Conservation (phyloP, 2,329 filamentous ascomycete species). For the Cladophialophora immunda region DNA sequence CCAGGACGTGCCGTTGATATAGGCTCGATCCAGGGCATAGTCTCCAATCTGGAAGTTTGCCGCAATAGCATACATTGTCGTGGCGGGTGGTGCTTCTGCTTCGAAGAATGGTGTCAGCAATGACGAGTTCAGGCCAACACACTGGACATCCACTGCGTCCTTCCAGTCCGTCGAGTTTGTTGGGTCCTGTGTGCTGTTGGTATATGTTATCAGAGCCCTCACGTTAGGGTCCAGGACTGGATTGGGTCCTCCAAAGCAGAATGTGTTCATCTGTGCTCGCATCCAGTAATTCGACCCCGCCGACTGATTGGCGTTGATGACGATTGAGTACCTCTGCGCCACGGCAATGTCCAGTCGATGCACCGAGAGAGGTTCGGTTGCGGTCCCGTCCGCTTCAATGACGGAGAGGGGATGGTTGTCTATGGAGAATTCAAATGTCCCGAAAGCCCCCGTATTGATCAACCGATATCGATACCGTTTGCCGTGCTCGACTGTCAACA, state of each 20-base stretch:
- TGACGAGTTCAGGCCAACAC: slow-evolving; percentile 22
- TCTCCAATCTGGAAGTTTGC: slow-evolving; percentile 75
- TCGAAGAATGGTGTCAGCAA: slow-evolving; percentile 15
- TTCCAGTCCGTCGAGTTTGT: slow-evolving; percentile 17
- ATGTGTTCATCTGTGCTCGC: slow-evolving; percentile 45
- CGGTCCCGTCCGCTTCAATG: slow-evolving; percentile 49
- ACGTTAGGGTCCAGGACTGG: slow-evolving; percentile 14
- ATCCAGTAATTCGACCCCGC: slow-evolving; percentile 35
- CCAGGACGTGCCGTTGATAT: slow-evolving; percentile 25
- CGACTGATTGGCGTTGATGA: slow-evolving; percentile 25
- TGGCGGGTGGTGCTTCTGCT: slow-evolving; percentile 29
- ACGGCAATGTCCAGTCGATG: slow-evolving; percentile 70
- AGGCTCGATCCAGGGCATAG: slow-evolving; percentile 50
- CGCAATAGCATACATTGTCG: slow-evolving; percentile 42
- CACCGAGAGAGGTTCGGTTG: slow-evolving; percentile 55
- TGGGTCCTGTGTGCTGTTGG: slow-evolving; percentile 14
- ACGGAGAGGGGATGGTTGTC: slow-evolving; percentile 42
- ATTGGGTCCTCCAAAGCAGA: slow-evolving; percentile 24
- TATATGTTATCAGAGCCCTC: slow-evolving; percentile 14
- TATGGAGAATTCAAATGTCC: slow-evolving; percentile 58
- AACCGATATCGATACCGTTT: slow-evolving; percentile 77
- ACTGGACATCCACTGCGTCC: slow-evolving; percentile 15
- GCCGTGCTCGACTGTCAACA: slow-evolving; percentile 63
- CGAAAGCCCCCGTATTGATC: slow-evolving; percentile 79
- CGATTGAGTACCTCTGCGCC: slow-evolving; percentile 63